phyloP scores from a whole-genome alignment of 2,329 filamentous ascomycete genomes.

The Fusarium fracticaudum region DNA sequence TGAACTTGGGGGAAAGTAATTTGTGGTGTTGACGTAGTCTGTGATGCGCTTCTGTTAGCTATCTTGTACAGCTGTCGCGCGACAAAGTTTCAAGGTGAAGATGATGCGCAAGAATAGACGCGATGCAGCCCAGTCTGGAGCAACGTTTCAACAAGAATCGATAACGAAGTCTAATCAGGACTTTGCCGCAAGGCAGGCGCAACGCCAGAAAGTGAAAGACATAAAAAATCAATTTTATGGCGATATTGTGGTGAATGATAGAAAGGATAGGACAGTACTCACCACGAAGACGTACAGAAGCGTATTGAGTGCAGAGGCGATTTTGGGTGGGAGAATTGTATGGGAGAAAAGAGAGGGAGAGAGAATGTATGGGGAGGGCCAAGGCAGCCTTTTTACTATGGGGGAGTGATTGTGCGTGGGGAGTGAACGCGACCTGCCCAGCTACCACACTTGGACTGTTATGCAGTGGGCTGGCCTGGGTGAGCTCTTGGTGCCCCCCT shows the following conservation, averaged over 20 bases:
- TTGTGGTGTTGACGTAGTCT: constrained; percentile 41
- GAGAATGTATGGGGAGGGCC: constrained; percentile 63
- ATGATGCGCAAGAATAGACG: constrained; percentile 24
- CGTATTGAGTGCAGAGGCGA: constrained; percentile 54
- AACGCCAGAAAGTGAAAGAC: constrained; percentile 46
- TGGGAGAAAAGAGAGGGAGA: constrained; percentile 67
- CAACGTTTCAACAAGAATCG: constrained; percentile 30
- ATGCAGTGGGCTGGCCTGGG: constrained; percentile 32
- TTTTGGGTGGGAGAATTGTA: constrained; percentile 68
- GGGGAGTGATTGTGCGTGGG: constrained; percentile 67
- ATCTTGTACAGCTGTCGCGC: constrained; percentile 28
- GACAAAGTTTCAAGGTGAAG: constrained; percentile 21
- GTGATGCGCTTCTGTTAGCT: constrained; percentile 44
- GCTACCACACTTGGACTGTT: constrained; percentile 43
- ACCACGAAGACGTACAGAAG: constrained; percentile 55
- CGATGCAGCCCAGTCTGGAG: constrained; percentile 35
- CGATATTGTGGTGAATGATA: constrained; percentile 43
- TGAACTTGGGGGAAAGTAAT: constrained; percentile 18
- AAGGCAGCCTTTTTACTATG: constrained; percentile 72
- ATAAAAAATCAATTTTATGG: constrained; percentile 42
- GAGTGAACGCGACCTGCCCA: constrained; percentile 44
- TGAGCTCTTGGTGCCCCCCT: constrained; percentile 38
- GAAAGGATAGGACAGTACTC: constrained; percentile 57
- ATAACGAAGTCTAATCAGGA: constrained; percentile 30
- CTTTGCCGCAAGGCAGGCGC: constrained; percentile 16